Evolutionary conservation across 192 early-diverging fungal genomes (phyloP).

Genomic region (Rhizoclosmatium globosum): DNA sequence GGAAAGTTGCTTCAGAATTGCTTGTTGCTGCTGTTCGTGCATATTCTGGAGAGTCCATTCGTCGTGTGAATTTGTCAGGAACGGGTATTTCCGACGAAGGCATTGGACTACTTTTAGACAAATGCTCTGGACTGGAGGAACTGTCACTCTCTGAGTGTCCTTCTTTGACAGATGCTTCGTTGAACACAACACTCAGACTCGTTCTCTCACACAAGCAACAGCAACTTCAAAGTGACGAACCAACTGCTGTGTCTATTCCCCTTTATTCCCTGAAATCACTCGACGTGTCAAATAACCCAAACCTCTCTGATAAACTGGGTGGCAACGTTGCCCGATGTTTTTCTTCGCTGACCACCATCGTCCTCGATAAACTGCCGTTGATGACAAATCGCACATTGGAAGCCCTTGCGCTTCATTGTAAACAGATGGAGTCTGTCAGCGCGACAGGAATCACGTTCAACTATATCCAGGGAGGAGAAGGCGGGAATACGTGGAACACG

Average conservation of each 20-base stretch:
- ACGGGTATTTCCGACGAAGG: slow-evolving; percentile 2
- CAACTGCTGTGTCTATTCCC: not conserved
- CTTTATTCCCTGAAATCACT: slow-evolving; percentile 10
- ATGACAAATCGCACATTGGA: slow-evolving; percentile 19
- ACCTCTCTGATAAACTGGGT: slow-evolving; percentile 5
- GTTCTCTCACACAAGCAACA: not conserved
- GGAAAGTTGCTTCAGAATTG: not conserved
- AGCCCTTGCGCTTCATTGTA: slow-evolving; percentile 15
- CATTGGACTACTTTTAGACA: slow-evolving; percentile 2
- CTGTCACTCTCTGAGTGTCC: slow-evolving; percentile 17
- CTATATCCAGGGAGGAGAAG: not conserved
- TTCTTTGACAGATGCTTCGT: slow-evolving; percentile 5
- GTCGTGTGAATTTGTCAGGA: slow-evolving; percentile 19
- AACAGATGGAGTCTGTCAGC: not conserved
- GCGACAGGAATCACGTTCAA: slow-evolving; percentile 13
- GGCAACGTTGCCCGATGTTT: slow-evolving; percentile 26
- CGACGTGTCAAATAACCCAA: slow-evolving; percentile 7
- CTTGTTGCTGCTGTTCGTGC: slow-evolving; percentile 2
- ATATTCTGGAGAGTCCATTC: not conserved
- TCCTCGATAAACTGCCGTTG: not conserved
- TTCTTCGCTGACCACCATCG: not conserved
- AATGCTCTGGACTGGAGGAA: slow-evolving; percentile 15
- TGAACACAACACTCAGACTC: slow-evolving; percentile 3
- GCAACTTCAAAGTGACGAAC: not conserved
- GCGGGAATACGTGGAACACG: slow-evolving; percentile 10